Base-by-base conservation (phyloP, 2,329 filamentous ascomycete species). In the Paradendryphiella salina region DNA sequence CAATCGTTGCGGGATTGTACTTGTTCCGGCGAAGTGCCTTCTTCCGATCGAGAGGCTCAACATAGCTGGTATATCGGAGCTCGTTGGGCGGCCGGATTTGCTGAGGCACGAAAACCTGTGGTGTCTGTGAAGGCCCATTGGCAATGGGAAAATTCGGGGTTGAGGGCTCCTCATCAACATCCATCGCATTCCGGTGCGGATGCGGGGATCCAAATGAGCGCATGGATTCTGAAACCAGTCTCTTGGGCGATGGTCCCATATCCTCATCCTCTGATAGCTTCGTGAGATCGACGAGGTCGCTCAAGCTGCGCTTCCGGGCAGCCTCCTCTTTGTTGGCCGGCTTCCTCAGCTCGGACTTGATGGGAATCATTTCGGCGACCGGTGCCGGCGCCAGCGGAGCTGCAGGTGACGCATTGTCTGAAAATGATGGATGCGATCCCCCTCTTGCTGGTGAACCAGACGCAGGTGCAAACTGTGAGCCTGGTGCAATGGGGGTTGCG, bases 1-100 rank as follows among this genome's bases (percentile, higher is more conserved):
- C 85, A 52, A 88, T 85, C 0, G 83, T 87, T 36, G 78, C 76
- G 1, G 80, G 77, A 61, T 87, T 78, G 62, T 88, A 88, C 13
- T 70, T 76, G 5, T 76, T 76, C 52, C 80, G 80, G 20, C 76
- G 72, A 4, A 76, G 67, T 7, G 78, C 78, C 31, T 77, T 76
- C 43, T 75, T 76, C 40, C 70, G 73, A 55, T 77, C 74, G 13
- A 85, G 62, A 0, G 74, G 72, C 54, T 79, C 73, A 3, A 80
- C 76, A 29, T 80, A 64, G 5, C 40, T 52, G 20, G 42, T 33
- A 37, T 63, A 47, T 17, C 65, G 58, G 23, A 67, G 31, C 20
- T 63, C 61, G 7, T 29, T 57, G 7, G 57, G 52, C 23, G 58
- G 28, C 5, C 53, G 41, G 4, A 33, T 34, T 11, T 32, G 26